phyloP scores from a whole-genome alignment of 345 rosid species.

The Lumnitzera littorea region DNA sequence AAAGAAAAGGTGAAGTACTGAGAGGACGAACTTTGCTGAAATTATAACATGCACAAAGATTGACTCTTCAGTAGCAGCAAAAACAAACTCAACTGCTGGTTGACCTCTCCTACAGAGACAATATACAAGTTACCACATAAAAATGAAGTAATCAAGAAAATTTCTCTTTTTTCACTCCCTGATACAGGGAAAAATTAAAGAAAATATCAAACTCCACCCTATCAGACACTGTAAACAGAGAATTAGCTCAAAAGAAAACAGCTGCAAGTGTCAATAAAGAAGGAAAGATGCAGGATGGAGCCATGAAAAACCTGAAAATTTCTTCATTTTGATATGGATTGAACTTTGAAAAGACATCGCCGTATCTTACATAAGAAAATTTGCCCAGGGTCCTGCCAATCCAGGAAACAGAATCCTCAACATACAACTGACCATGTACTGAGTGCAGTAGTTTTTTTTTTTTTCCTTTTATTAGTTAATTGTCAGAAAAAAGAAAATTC shows the following conservation, averaged over 20 bases:
- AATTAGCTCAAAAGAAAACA: background rate
- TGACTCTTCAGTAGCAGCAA: conserved; percentile 94
- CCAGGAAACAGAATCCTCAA: conserved; percentile 15
- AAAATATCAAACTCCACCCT: background rate
- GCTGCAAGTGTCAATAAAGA: background rate
- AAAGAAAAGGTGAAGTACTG: conserved; percentile 10
- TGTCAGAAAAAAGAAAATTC: too few relatives aligned
- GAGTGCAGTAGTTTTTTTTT: background rate
- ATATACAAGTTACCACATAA: background rate
- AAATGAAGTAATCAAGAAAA: too few relatives aligned
- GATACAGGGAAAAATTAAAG: background rate
- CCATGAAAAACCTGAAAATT: conserved; percentile 50
- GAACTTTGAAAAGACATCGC: conserved; percentile 85
- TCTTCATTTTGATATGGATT: conserved; percentile 69
- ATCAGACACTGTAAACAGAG: background rate
- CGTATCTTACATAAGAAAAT: conserved; percentile 86
- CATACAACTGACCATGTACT: background rate
- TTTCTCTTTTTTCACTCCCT: background rate
- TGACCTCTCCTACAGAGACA: conserved; percentile 69
- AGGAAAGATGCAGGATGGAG: conserved; percentile 3
- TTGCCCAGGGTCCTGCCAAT: conserved; percentile 57
- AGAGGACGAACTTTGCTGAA: conserved; percentile 78
- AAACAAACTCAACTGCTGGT: conserved; percentile 79
- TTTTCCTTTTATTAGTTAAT: too few relatives aligned
- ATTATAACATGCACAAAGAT: conserved; percentile 79